These are phyloP conservation scores for Halophytophthora batemanensis DNA, from an alignment of 352 stramenopile species.

Conservation along the genomic window DNA sequence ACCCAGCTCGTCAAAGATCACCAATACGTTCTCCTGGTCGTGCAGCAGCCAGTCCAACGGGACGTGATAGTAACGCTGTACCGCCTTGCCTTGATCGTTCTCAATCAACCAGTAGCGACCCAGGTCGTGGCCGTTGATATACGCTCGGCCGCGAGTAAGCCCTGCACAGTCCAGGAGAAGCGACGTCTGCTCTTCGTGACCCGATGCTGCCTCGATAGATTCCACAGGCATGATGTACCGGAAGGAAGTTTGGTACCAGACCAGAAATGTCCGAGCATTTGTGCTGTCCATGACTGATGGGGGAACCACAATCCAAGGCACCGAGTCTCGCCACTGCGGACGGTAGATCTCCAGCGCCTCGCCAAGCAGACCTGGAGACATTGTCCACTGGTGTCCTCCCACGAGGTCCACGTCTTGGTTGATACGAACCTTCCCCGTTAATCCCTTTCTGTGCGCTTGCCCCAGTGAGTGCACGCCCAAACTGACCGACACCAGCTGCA, in stretches of 20 bases:
- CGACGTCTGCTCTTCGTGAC: slow-evolving; percentile 31
- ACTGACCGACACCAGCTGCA: slow-evolving; percentile 56
- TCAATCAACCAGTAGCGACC: slow-evolving; percentile 67
- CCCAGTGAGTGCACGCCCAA: slow-evolving; percentile 56
- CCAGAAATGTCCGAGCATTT: slow-evolving; percentile 28
- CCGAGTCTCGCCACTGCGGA: slow-evolving; percentile 40
- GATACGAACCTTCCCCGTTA: slow-evolving; percentile 50
- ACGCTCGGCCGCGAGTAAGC: slow-evolving; percentile 55
- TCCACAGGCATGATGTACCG: slow-evolving; percentile 13
- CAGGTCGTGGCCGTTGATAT: slow-evolving; percentile 66
- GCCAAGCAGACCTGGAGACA: slow-evolving; percentile 58
- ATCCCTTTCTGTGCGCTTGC: slow-evolving; percentile 50
- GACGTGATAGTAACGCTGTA: slow-evolving; percentile 73
- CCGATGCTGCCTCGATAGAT: background rate
- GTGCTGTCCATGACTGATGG: background rate
- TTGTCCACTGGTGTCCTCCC: slow-evolving; percentile 34
- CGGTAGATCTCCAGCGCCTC: slow-evolving; percentile 63
- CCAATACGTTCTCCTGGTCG: slow-evolving; percentile 40
- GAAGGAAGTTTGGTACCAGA: slow-evolving; percentile 59
- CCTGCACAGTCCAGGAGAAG: slow-evolving; percentile 56
- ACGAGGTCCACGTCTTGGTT: slow-evolving; percentile 32
- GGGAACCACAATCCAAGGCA: slow-evolving; percentile 36
- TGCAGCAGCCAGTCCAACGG: slow-evolving; percentile 49
- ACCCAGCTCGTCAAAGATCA: slow-evolving; percentile 64
- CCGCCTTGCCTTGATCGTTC: slow-evolving; percentile 35